Conservation (phyloP, 768 basidiomycete genomes). For the Termitomyces sp. region DNA sequence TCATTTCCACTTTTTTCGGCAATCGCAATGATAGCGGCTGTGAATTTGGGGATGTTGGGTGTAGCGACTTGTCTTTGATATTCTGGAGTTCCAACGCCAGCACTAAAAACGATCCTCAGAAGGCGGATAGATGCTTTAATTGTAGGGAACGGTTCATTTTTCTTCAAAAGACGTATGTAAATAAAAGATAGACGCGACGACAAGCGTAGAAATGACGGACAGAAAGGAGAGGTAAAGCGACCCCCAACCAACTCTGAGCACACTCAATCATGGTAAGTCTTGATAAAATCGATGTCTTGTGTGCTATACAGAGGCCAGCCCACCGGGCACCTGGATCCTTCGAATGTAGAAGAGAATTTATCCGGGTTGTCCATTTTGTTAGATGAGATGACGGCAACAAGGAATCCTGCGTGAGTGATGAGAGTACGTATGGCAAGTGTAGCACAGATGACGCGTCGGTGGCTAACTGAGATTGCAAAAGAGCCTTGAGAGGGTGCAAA, state of each 20-base stretch:
- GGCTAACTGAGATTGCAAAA: slow-evolving; percentile 70
- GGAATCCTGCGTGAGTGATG: slow-evolving; percentile 46
- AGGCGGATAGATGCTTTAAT: slow-evolving; percentile 66
- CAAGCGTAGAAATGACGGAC: slow-evolving; percentile 46
- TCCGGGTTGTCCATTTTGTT: slow-evolving; percentile 71
- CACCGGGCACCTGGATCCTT: slow-evolving; percentile 76
- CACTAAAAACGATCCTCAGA: slow-evolving; percentile 56
- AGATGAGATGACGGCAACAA: slow-evolving; percentile 64
- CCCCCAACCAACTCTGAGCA: slow-evolving; percentile 69
- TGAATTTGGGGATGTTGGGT: slow-evolving; percentile 73
- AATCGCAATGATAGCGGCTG: slow-evolving; percentile 50
- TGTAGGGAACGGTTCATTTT: slow-evolving; percentile 59
- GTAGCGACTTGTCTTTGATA: slow-evolving; percentile 77
- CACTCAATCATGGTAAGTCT: slow-evolving; percentile 61
- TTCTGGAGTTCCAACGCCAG: slow-evolving; percentile 60
- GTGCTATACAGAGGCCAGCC: slow-evolving; percentile 76
- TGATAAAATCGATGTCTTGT: slow-evolving; percentile 59
- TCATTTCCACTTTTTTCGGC: slow-evolving; percentile 47
- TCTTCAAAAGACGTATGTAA: slow-evolving; percentile 41
- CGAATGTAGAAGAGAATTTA: slow-evolving; percentile 72
- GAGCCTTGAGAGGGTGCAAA: slow-evolving; percentile 51
- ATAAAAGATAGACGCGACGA: slow-evolving; percentile 20
- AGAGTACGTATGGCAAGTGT: slow-evolving; percentile 58
- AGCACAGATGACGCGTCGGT: slow-evolving; percentile 60
- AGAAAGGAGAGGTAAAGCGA: slow-evolving; percentile 61